Percentiles rank a stretch among this genome's conserved stretches.
Conservation (phyloP, 169 alveolate genomes). For the Plasmodium cynomolgi region DNA sequence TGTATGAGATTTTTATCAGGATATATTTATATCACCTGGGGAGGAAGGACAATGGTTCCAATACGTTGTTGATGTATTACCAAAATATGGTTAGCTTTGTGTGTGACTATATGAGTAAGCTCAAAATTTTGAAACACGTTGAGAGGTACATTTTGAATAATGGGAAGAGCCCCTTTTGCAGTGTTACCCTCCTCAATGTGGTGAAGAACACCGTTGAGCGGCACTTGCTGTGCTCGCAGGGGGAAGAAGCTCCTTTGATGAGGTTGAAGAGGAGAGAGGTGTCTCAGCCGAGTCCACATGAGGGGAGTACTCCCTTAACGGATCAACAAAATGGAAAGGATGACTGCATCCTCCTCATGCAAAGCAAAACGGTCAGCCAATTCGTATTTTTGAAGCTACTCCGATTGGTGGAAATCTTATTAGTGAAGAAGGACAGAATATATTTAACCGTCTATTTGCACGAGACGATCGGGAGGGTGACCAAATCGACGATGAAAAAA, state of each 20-base stretch:
- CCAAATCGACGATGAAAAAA: not conserved
- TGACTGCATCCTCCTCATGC: not conserved
- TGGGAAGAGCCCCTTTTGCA: conserved; percentile 10
- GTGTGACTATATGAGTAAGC: not conserved
- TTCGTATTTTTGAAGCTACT: conserved; percentile 40
- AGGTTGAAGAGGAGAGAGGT: not conserved
- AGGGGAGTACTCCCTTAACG: not conserved
- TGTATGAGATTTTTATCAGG: not conserved
- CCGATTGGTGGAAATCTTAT: not conserved
- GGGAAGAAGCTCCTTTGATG: not conserved
- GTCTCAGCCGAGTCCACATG: not conserved
- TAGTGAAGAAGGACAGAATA: not conserved
- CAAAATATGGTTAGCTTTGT: conserved; percentile 2
- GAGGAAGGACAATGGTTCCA: not conserved
- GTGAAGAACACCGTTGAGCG: conserved; percentile 27
- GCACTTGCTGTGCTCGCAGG: not conserved
- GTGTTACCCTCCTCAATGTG: conserved; percentile 25
- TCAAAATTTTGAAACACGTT: conserved; percentile 8
- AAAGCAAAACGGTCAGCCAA: not conserved
- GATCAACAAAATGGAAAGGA: not conserved
- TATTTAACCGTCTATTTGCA: conserved; percentile 26
- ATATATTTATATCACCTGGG: not conserved
- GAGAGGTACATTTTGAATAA: conserved; percentile 19
- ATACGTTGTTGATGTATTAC: not conserved
- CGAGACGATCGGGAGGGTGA: not conserved